Evolutionary conservation across 2,329 filamentous ascomycete species (phyloP).

Genomic region (Phymatotrichopsis omnivora): DNA sequence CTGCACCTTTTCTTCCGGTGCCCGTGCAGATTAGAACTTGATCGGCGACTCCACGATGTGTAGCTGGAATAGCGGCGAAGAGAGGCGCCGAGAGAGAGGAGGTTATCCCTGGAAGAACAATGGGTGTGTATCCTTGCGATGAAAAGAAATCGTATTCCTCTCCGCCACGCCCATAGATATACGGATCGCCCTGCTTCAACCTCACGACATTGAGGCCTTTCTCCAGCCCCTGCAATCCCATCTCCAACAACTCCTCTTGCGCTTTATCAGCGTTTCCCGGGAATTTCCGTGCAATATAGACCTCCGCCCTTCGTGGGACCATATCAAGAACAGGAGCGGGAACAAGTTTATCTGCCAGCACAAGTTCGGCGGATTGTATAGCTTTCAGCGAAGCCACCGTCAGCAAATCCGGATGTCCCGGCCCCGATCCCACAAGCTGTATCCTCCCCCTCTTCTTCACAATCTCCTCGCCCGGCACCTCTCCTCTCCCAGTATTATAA

Average conservation of each 20-base stretch:
- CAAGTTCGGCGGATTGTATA: constrained; percentile 62
- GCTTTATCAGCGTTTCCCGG: constrained; percentile 91
- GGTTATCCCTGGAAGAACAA: constrained; percentile 82
- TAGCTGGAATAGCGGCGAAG: constrained; percentile 78
- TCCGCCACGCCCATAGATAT: constrained; percentile 87
- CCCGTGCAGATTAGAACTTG: constrained; percentile 95
- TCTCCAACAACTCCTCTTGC: constrained; percentile 74
- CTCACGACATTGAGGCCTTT: constrained; percentile 72
- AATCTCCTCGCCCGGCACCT: constrained; percentile 26
- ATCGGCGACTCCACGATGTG: constrained; percentile 80
- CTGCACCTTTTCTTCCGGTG: constrained; percentile 78
- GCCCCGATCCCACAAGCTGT: constrained; percentile 82
- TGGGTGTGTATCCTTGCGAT: constrained; percentile 54
- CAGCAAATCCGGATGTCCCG: constrained; percentile 83
- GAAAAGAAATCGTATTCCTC: constrained; percentile 86
- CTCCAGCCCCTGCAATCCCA: constrained; percentile 59
- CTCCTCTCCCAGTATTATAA: constrained; percentile 29
- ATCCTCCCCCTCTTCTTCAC: constrained; percentile 52
- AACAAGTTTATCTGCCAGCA: constrained; percentile 77
- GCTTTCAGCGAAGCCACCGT: constrained; percentile 72
- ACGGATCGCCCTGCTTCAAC: constrained; percentile 93
- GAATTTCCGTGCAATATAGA: constrained; percentile 93
- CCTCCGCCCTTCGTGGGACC: constrained; percentile 76
- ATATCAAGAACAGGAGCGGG: constrained; percentile 77
- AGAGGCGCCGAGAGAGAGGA: constrained; percentile 77